Conservation (phyloP, 179 eudicot genomes). For the Camellia oleifera region DNA sequence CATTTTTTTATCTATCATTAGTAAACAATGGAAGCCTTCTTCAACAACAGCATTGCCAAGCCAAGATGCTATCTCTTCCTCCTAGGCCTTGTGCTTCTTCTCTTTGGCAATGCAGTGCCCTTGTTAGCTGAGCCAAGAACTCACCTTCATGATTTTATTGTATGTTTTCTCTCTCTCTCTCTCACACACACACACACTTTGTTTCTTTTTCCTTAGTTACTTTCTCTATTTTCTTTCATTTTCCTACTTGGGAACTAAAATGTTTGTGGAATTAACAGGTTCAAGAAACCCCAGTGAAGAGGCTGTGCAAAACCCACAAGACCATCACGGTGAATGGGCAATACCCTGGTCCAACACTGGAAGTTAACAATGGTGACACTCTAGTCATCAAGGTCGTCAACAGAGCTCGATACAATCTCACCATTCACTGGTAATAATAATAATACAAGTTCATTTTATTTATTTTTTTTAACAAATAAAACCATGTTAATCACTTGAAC, state of each 20-base stretch:
- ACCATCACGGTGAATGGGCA: conserved; percentile 79
- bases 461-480: no score
- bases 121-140: conserved; percentile 14
- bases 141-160: conserved; percentile 39
- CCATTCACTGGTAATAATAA: conserved; percentile 73
- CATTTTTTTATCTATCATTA: neutral
- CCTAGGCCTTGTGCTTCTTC: conserved; percentile 30
- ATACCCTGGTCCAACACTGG: conserved; percentile 79
- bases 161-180: conserved; percentile 12
- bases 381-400: conserved; percentile 68
- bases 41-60: conserved; percentile 12
- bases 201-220: no score
- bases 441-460: no score
- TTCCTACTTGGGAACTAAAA: neutral
- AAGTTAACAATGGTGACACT: conserved; percentile 65
- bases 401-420: conserved; percentile 70
- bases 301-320: conserved; percentile 70
- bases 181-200: no score
- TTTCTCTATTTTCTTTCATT: no score
- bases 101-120: conserved; percentile 27
- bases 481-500: no score
- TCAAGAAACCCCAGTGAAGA: conserved; percentile 80
- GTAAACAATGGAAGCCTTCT: conserved; percentile 14
- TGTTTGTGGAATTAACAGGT: conserved; percentile 35
- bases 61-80: conserved; percentile 10